Conservation (phyloP, 2,329 filamentous ascomycete species). For the Colletotrichum eleusines region DNA sequence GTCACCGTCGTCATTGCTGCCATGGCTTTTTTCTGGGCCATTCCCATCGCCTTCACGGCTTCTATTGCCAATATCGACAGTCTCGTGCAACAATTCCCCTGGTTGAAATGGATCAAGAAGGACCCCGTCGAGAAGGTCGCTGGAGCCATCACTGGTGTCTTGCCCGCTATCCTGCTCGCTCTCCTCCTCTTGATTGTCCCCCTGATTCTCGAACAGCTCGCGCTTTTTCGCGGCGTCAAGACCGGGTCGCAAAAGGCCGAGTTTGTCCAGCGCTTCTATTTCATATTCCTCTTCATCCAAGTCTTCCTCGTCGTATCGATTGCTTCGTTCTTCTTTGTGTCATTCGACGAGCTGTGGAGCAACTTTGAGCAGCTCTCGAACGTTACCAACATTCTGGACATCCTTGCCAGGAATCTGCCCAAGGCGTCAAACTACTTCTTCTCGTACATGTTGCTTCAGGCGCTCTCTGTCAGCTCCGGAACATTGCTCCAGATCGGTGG, state of each 20-base stretch:
- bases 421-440: slow-evolving; percentile 97
- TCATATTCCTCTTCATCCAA: slow-evolving; percentile 93
- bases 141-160: slow-evolving; percentile 81
- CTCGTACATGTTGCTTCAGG: slow-evolving; percentile 97
- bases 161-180: slow-evolving; percentile 82
- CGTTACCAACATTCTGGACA: slow-evolving; percentile 74
- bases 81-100: slow-evolving; percentile 73
- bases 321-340: slow-evolving; percentile 76
- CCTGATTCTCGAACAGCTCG: slow-evolving; percentile 79
- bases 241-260: slow-evolving; percentile 84
- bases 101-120: slow-evolving; percentile 78
- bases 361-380: slow-evolving; percentile 60
- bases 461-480: slow-evolving; percentile 89
- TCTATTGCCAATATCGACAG: slow-evolving; percentile 81
- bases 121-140: slow-evolving; percentile 70
- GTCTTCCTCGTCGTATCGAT: slow-evolving; percentile 94
- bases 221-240: slow-evolving; percentile 80
- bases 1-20: slow-evolving; percentile 75
- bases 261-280: slow-evolving; percentile 93
- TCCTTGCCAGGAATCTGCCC: slow-evolving; percentile 84
- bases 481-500: slow-evolving; percentile 87
- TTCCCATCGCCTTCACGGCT: slow-evolving; percentile 90
- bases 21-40: slow-evolving; percentile 90
- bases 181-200: slow-evolving; percentile 86
- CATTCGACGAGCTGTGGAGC: slow-evolving; percentile 72